phyloP scores from a whole-genome alignment of 345 rosid species.

The Linum trigynum region DNA sequence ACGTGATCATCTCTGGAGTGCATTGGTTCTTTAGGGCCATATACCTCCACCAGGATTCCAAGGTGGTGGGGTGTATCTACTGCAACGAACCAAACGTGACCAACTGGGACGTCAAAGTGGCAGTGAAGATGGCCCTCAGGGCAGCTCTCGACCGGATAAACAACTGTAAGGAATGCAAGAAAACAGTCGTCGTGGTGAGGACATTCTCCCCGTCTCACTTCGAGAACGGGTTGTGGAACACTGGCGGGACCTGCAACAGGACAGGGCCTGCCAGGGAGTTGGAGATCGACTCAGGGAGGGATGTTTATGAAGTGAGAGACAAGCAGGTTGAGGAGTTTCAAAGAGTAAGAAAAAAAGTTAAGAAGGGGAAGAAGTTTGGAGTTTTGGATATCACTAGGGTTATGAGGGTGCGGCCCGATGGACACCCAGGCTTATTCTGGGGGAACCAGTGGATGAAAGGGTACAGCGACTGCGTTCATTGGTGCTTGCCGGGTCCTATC shows the following conservation, averaged over 20 bases:
- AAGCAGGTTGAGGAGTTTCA: conserved; percentile 44
- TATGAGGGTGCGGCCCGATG: conserved; percentile 76
- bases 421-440: conserved; percentile 65
- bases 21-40: conserved; percentile 79
- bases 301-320: conserved; percentile 44
- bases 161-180: conserved; percentile 27
- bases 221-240: conserved; percentile 74
- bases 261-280: conserved; percentile 34
- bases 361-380: conserved; percentile 31
- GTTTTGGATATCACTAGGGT: conserved; percentile 55
- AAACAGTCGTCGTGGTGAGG: conserved; percentile 39
- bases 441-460: conserved; percentile 80
- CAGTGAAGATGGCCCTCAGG: conserved; percentile 41
- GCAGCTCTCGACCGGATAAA: conserved; percentile 38
- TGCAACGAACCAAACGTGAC: conserved; percentile 45
- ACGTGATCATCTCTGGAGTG: conserved; percentile 49
- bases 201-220: conserved; percentile 86
- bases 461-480: conserved; percentile 66
- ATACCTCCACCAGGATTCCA: conserved; percentile 30
- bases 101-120: conserved; percentile 29
- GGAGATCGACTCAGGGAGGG: conserved; percentile 14
- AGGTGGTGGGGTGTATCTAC: conserved; percentile 49
- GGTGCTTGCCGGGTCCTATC: conserved; percentile 89
- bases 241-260: conserved; percentile 57
- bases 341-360: conserved; percentile 14